Percentiles rank a stretch among this genome's conserved stretches.
Conservation (phyloP, 108 stramenopile species). For the Chaetoceros tenuissimus region DNA sequence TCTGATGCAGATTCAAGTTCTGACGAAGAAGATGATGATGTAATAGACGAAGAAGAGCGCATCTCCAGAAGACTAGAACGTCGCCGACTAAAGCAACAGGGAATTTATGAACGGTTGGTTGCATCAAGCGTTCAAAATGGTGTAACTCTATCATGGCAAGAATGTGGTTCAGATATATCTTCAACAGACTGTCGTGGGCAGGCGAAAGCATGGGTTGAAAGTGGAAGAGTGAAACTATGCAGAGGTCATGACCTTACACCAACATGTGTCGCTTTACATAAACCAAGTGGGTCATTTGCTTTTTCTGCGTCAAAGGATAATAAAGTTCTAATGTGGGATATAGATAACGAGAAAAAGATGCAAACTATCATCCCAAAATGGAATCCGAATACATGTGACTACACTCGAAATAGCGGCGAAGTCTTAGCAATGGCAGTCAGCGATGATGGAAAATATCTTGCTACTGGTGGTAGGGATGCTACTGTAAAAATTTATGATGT, state of each 20-base stretch:
- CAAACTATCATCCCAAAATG: conserved; percentile 29
- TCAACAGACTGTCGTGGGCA: conserved; percentile 1
- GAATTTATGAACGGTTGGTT: conserved; percentile 42
- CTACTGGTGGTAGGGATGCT: conserved; percentile 84
- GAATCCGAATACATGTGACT: conserved; percentile 8
- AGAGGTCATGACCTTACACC: conserved; percentile 76
- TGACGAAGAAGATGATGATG: conserved; percentile 20
- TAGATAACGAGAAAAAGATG: conserved; percentile 56
- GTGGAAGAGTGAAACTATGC: conserved; percentile 35
- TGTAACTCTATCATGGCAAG: conserved; percentile 15
- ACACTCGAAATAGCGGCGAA: conserved; percentile 60
- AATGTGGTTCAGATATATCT: conserved; percentile 5
- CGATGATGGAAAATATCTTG: conserved; percentile 89
- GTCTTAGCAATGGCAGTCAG: conserved; percentile 86
- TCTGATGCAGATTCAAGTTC: conserved; percentile 3
- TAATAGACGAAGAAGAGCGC: conserved; percentile 33
- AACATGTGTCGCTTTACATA: conserved; percentile 81
- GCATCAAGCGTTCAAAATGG: conserved; percentile 42
- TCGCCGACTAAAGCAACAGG: conserved; percentile 57
- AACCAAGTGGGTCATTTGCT: conserved; percentile 39
- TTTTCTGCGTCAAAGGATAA: conserved; percentile 95
- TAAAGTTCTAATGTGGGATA: conserved; percentile 84
- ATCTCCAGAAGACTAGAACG: conserved; percentile 31
- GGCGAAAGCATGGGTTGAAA: conserved; percentile 48
- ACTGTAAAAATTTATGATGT: conserved; percentile 80